Conservation (phyloP, 2,329 filamentous ascomycete species). For the Domatiomyces catenatus region DNA sequence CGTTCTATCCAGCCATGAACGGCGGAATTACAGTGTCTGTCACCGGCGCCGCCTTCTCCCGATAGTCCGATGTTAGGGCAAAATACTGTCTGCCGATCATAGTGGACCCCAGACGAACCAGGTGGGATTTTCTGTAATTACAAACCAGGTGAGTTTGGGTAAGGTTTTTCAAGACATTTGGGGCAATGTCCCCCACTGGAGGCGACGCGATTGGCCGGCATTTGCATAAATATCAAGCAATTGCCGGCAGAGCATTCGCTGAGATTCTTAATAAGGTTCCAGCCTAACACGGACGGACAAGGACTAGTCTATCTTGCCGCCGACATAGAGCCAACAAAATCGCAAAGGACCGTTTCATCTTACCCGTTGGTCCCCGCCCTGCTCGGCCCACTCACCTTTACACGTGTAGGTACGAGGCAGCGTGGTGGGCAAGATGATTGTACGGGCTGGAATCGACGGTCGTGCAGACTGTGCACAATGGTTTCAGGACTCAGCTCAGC, state of each 20-base stretch:
- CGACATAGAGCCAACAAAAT: conserved; percentile 3
- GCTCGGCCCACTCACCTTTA: background rate
- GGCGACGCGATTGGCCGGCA: background rate
- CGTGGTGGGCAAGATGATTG: background rate
- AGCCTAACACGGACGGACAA: background rate
- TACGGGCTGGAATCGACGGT: background rate
- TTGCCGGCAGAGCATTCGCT: background rate
- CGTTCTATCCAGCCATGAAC: too few relatives aligned
- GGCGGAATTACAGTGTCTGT: background rate
- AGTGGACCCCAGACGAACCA: background rate
- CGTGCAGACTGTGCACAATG: background rate
- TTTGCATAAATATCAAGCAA: background rate
- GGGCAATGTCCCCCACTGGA: background rate
- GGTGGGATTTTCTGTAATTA: background rate
- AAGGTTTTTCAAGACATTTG: background rate
- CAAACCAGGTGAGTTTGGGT: background rate
- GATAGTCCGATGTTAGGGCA: background rate
- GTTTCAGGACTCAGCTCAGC: background rate
- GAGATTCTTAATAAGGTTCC: background rate
- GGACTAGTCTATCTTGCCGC: conserved; percentile 2
- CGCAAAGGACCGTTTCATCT: conserved; percentile 3
- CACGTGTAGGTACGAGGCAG: background rate
- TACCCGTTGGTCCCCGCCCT: conserved; percentile 2
- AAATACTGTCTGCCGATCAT: background rate
- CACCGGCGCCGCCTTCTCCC: background rate